A percentile compares a stretch with the other conserved stretches of the same genome.
Evolutionary conservation across 2,329 filamentous ascomycete species (phyloP).

Genomic region (Aspergillus thermomutatus): DNA sequence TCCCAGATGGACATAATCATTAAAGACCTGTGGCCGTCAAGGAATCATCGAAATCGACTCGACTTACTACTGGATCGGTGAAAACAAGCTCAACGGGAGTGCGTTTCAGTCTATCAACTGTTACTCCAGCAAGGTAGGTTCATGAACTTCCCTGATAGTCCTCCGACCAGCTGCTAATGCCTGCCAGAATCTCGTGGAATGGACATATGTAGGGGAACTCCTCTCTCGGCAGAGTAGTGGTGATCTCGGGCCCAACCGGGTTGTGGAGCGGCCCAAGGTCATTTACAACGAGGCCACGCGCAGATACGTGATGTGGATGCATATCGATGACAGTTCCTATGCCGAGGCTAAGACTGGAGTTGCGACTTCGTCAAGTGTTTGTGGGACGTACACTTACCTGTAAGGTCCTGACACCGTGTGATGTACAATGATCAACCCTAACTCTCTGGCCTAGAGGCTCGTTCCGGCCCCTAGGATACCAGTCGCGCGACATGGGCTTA

Average conservation of each 20-base stretch:
- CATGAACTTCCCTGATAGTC: background rate
- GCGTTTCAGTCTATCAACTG: constrained; percentile 65
- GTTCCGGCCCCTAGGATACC: constrained; percentile 47
- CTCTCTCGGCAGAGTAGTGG: constrained; percentile 52
- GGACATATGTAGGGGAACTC: constrained; percentile 60
- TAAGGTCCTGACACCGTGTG: background rate
- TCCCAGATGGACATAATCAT: background rate
- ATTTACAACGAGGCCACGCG: constrained; percentile 62
- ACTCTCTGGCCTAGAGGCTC: background rate
- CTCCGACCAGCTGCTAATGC: background rate
- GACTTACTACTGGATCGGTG: constrained; percentile 66
- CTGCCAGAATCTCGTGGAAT: constrained; percentile 56
- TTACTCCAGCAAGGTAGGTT: constrained; percentile 53
- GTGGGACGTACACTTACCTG: constrained; percentile 56
- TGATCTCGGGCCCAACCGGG: constrained; percentile 59
- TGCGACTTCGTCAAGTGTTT: constrained; percentile 57
- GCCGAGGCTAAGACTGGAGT: constrained; percentile 63
- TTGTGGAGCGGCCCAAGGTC: constrained; percentile 67
- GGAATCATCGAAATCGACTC: constrained; percentile 53
- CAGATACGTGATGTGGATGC: constrained; percentile 68
- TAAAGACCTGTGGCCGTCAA: background rate
- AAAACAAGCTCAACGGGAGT: constrained; percentile 64
- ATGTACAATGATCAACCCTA: too few species aligned
- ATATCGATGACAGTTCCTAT: constrained; percentile 62
- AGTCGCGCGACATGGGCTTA: constrained; percentile 58